Conservation (phyloP, 2,329 filamentous ascomycete species). For the Sclerotinia trifoliorum region DNA sequence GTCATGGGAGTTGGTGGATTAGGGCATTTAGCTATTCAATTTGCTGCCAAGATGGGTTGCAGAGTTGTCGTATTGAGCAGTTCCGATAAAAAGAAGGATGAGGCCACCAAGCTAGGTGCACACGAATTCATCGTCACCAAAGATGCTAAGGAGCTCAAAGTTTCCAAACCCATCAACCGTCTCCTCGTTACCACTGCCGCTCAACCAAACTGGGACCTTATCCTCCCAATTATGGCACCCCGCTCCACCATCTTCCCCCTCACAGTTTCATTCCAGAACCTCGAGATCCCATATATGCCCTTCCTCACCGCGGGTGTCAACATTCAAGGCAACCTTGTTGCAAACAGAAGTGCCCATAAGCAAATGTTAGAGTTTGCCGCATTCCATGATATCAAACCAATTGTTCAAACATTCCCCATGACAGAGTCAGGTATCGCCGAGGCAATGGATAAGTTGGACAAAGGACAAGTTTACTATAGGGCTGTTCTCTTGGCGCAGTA, state of each 20-base stretch:
- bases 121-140: conserved; percentile 60
- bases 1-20: conserved; percentile 58
- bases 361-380: conserved; percentile 59
- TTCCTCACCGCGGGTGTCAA: conserved; percentile 27
- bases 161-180: conserved; percentile 28
- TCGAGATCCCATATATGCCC: conserved; percentile 32
- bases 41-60: conserved; percentile 61
- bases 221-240: conserved; percentile 26
- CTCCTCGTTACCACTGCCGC: conserved; percentile 31
- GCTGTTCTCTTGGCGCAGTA: conserved; percentile 41
- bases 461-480: conserved; percentile 52
- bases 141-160: conserved; percentile 40
- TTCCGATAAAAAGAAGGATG: conserved; percentile 60
- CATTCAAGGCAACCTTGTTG: conserved; percentile 27
- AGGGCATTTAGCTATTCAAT: conserved; percentile 61
- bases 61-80: conserved; percentile 57
- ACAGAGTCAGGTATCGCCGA: conserved; percentile 51
- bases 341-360: conserved; percentile 48
- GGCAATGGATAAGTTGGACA: conserved; percentile 54
- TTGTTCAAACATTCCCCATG: conserved; percentile 55
- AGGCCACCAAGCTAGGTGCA: conserved; percentile 58
- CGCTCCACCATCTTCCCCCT: conserved; percentile 63
- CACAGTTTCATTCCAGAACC: conserved; percentile 50
- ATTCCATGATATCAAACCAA: conserved; percentile 55
- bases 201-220: conserved; percentile 29